Base-by-base conservation (phyloP, 2,329 filamentous ascomycete genomes). In the Helicocarpus griseus region DNA sequence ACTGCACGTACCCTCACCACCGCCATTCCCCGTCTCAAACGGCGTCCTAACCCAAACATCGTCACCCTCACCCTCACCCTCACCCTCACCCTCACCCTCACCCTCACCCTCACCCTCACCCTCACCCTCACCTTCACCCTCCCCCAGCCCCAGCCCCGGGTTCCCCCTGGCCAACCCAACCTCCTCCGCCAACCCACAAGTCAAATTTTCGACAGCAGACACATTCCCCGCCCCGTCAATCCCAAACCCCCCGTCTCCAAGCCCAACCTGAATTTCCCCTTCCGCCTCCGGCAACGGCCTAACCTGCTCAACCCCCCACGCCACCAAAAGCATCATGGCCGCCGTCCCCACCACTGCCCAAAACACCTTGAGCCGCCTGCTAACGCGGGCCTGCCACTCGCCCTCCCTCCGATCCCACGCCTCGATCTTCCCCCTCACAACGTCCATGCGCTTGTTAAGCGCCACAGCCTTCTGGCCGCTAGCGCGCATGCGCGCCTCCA, bases 371-470 rank as follows among this genome's bases (percentile, higher is more conserved):
- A 72, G 56, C 40, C 70, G 59, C 48, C 68, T 63, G 39, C 61
- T 66, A 5, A 69, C 61, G 21, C 65, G 63, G 29, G 59, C 63
- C 60, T 72, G 69, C 65, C 66, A 72, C 49, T 74, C 69, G 9
- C 58, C 58, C 52, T 76, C 72, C 50, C 64, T 61, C 46, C 61
- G 60, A 52, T 74, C 71, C 69, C 70, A 74, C 33, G 58, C 60
- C 50, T 71, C 64, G 40, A 75, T 71, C 54, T 66, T 64, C 14
- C 57, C 52, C 38, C 67, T 61, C 29, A 72, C 70, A 1, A 54
- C 58, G 28, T 71, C 67, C 13, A 76, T 61, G 35, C 71, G 64
- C 35, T 63, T 53, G 13, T 65, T 65, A 44, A 75, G 61, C 9
- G 59, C 57, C 46, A 65, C 62, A 3, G 70, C 69, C 44, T 61